Evolutionary conservation across 2,329 filamentous ascomycete species (phyloP), one percentile per base, ranked within the genome.

Genomic region (Xylariaceae sp.): DNA sequence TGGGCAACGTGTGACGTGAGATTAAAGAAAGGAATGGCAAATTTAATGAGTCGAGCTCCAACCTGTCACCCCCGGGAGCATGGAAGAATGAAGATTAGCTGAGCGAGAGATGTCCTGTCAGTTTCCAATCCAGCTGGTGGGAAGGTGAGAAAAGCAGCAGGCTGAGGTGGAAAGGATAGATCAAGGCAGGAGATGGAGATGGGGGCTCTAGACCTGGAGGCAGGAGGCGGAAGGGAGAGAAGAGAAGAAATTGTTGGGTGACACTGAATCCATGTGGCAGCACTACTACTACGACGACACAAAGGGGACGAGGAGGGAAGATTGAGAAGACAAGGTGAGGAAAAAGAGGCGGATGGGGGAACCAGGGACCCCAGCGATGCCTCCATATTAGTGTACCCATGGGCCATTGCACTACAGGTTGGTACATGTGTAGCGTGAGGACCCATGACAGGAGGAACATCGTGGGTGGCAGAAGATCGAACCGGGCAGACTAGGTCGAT

Each of bases 221-320:
- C 35, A 54, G 42, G 56, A 62, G 55, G 56, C 35, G 17, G 39
- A 55, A 57, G 54, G 56, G 55, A 30, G 49, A 47, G 48, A 55
- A 44, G 39, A 35, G 45, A 35, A 55, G 45, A 39, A 23, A 45
- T 54, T 49, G 55, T 53, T 55, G 58, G 57, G 62, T 60, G 62
- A 56, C 60, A 64, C 51, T 51, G 30, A 56, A 34, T 54, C 60
- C 56, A 59, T 50, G 53, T 60, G 58, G 58, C 50, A 63, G 58
- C 47, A 58, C 55, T 44, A 60, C 49, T 9, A 47, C 56, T 45
- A 60, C 55, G 39, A 60, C 53, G 42, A 62, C 56, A 54, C 55
- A 51, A 58, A 35, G 47, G 18, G 34, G 45, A 53, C 53, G 42
- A 57, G 61, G 56, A 54, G 42, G 23, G 23, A 30, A 30, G 23